Evolutionary conservation across 2,329 filamentous ascomycete genomes (phyloP).

Genomic region (Aspergillus fijiensis): DNA sequence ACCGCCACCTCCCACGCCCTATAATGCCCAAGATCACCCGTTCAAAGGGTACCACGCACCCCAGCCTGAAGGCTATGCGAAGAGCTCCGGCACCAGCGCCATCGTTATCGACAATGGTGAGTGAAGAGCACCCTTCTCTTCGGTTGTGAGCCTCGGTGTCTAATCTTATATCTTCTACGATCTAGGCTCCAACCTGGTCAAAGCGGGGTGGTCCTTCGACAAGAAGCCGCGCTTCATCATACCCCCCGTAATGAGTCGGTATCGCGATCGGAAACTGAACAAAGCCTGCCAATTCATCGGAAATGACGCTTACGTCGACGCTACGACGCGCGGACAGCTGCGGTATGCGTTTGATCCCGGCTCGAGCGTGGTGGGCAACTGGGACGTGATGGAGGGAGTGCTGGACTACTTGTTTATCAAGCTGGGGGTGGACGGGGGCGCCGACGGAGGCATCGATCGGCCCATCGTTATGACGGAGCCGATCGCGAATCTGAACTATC

Average conservation of each 20-base stretch:
- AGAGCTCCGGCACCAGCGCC: slow-evolving; percentile 66
- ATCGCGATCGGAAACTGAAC: slow-evolving; percentile 88
- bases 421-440: slow-evolving; percentile 71
- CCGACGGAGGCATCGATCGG: slow-evolving; percentile 72
- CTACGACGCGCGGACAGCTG: slow-evolving; percentile 85
- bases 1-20: slow-evolving; percentile 52
- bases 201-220: slow-evolving; percentile 96
- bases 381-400: slow-evolving; percentile 95
- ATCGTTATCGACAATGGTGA: slow-evolving; percentile 98
- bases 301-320: slow-evolving; percentile 90
- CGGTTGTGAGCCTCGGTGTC: background rate
- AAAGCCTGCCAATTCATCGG: slow-evolving; percentile 92
- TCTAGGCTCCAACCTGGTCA: slow-evolving; percentile 81
- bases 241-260: slow-evolving; percentile 90
- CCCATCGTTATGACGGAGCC: slow-evolving; percentile 96
- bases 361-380: slow-evolving; percentile 89
- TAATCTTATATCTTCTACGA: background rate
- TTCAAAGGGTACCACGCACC: slow-evolving; percentile 60
- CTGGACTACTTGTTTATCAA: slow-evolving; percentile 95
- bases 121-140: background rate
- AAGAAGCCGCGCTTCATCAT: slow-evolving; percentile 73
- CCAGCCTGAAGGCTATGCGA: slow-evolving; percentile 67
- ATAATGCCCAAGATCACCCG: slow-evolving; percentile 57
- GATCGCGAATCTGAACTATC: slow-evolving; percentile 85
- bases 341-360: slow-evolving; percentile 88